Percentiles rank a stretch among this genome's conserved stretches.
These are phyloP conservation scores for Pythium dissimile DNA, from an alignment of 352 stramenopile genomes.

Conservation along the genomic window DNA sequence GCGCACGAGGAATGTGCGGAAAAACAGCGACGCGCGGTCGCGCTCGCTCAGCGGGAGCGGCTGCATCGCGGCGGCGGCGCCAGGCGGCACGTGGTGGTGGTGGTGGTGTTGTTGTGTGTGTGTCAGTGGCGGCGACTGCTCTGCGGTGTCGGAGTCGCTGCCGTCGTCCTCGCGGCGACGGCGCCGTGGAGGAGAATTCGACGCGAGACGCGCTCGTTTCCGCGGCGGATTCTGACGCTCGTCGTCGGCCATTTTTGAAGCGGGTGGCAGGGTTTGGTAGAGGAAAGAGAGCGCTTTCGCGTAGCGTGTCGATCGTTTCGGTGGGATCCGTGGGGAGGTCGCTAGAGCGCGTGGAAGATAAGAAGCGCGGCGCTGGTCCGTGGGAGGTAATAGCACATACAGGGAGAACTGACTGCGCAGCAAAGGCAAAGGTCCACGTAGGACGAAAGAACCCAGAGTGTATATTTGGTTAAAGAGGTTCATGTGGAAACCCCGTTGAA, in stretches of 20 bases:
- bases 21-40: constrained; percentile 24
- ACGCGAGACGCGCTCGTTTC: constrained; percentile 31
- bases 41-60: constrained; percentile 25
- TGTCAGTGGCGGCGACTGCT: constrained; percentile 6
- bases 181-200: constrained; percentile 21
- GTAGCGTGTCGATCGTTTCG: not conserved
- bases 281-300: constrained; percentile 7
- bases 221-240: constrained; percentile 30
- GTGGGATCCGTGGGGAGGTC: not conserved
- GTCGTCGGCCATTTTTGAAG: constrained; percentile 22
- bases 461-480: constrained; percentile 1
- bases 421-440: constrained; percentile 5
- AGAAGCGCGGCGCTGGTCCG: not conserved
- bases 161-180: constrained; percentile 21
- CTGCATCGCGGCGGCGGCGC: constrained; percentile 11
- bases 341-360: constrained; percentile 7
- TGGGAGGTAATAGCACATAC: not conserved
- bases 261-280: constrained; percentile 16
- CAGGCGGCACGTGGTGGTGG: not conserved
- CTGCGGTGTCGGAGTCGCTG: constrained; percentile 3
- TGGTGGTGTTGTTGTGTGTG: no score
- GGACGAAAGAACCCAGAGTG: constrained; percentile 17
- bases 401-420: not conserved
- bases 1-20: constrained; percentile 18
- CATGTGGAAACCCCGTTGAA: not conserved